Percentiles rank a stretch among this genome's conserved stretches.
phyloP scores from a whole-genome alignment of 495 filamentous ascomycete genomes.

The Usnea hakonensis region DNA sequence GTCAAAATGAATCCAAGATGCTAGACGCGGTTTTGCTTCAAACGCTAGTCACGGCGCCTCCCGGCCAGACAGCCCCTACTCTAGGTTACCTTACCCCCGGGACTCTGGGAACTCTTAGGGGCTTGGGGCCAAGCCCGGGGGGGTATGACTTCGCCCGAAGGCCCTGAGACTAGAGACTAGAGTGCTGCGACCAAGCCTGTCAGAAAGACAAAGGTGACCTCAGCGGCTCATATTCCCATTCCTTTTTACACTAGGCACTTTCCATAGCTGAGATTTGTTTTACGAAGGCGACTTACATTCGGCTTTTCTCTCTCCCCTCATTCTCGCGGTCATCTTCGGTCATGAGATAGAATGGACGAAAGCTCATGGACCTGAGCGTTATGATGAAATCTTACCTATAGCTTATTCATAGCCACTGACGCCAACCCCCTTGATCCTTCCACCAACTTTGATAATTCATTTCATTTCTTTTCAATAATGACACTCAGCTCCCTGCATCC shows the following conservation, averaged over 20 bases:
- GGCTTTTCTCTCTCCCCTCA: too few species aligned
- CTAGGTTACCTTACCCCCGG: background rate
- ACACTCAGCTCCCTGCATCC: background rate
- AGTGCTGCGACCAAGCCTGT: too few species aligned
- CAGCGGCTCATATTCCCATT: too few species aligned
- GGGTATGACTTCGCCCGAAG: too few species aligned
- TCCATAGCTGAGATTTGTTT: too few species aligned
- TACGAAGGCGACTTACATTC: too few species aligned
- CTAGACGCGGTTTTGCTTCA: background rate
- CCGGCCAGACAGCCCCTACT: too few species aligned
- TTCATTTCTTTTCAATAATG: conserved; percentile 4
- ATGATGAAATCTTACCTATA: background rate
- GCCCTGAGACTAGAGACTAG: too few species aligned
- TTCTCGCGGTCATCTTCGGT: background rate
- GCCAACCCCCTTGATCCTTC: conserved; percentile 5
- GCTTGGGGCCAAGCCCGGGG: too few species aligned
- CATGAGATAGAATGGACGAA: background rate
- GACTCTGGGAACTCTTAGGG: too few species aligned
- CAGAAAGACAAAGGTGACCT: background rate
- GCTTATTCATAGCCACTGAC: background rate
- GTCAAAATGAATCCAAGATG: background rate
- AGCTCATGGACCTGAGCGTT: background rate
- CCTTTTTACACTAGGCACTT: too few species aligned
- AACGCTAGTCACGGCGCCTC: background rate
- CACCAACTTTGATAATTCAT: background rate